Conservation (phyloP, 352 stramenopile species). For the Pseudoperonospora humuli region DNA sequence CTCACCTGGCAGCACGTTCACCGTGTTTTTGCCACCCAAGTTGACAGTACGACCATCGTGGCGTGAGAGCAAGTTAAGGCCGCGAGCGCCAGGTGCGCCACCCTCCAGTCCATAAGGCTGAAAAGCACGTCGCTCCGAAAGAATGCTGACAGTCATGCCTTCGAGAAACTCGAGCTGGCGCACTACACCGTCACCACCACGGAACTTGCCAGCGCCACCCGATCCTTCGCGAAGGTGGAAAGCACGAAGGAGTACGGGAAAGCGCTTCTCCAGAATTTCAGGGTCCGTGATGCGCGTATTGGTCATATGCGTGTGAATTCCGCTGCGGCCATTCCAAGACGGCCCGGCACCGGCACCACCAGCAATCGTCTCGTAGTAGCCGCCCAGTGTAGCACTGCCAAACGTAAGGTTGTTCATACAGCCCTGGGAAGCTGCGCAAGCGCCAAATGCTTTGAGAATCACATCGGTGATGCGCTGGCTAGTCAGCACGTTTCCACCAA, state of each 20-base stretch:
- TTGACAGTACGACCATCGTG: constrained; percentile 63
- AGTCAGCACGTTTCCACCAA: constrained; percentile 97
- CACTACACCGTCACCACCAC: constrained; percentile 93
- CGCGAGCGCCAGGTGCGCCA: constrained; percentile 82
- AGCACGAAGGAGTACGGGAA: constrained; percentile 81
- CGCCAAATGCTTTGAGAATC: constrained; percentile 94
- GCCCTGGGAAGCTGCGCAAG: constrained; percentile 94
- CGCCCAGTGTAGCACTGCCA: constrained; percentile 89
- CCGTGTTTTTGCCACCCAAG: constrained; percentile 91
- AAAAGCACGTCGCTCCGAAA: constrained; percentile 94
- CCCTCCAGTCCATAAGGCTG: constrained; percentile 93
- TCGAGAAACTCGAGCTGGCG: constrained; percentile 94
- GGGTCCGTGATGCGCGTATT: constrained; percentile 99
- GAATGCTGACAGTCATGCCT: constrained; percentile 93
- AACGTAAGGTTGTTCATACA: constrained; percentile 99
- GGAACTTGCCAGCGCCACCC: constrained; percentile 88
- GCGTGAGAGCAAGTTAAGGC: constrained; percentile 90
- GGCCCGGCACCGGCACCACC: constrained; percentile 94
- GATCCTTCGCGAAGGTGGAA: constrained; percentile 83
- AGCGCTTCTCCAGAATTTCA: constrained; percentile 98
- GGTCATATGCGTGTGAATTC: constrained; percentile 99
- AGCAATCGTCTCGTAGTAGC: constrained; percentile 99
- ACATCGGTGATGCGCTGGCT: constrained; percentile 98
- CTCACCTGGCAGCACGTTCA: constrained; percentile 88
- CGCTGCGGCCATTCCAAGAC: constrained; percentile 93